Percentiles rank a stretch among this genome's conserved stretches.
Conservation (phyloP, 1,139 yeast species). For the Pneumocystis oryctolagi region DNA sequence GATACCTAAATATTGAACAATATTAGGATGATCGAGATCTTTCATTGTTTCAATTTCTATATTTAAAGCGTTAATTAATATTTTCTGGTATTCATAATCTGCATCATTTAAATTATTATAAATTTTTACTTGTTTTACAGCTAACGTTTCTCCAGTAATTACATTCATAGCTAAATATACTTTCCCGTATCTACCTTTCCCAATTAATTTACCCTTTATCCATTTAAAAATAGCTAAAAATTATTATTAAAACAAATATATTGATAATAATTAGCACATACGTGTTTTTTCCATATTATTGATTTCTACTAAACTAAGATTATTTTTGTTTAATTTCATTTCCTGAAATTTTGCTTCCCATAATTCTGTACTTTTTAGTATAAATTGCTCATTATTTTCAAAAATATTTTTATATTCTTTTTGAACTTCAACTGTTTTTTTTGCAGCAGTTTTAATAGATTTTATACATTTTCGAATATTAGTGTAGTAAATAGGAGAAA, state of each 20-base stretch:
- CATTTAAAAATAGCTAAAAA: constrained; percentile 46
- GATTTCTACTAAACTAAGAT: neutral
- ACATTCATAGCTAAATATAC: constrained; percentile 86
- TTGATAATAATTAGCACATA: neutral
- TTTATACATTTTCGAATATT: constrained; percentile 39
- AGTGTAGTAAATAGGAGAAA: neutral
- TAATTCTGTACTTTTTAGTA: constrained; percentile 64
- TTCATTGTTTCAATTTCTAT: constrained; percentile 91
- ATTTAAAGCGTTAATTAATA: constrained; percentile 66
- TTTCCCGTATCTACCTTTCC: constrained; percentile 94
- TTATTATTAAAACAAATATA: neutral
- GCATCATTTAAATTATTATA: constrained; percentile 36
- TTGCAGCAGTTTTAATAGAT: constrained; percentile 80
- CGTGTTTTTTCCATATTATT: constrained; percentile 1
- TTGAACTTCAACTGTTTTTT: constrained; percentile 64
- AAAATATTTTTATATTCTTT: constrained; percentile 26
- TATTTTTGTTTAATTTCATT: constrained; percentile 53
- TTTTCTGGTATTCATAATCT: constrained; percentile 32
- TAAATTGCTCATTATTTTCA: constrained; percentile 13
- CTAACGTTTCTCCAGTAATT: constrained; percentile 97
- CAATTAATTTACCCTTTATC: constrained; percentile 95
- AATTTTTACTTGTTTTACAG: constrained; percentile 85
- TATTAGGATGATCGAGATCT: constrained; percentile 82
- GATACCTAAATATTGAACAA: constrained; percentile 88
- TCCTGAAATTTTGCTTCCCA: constrained; percentile 95